phyloP scores from a whole-genome alignment of 169 alveolate genomes.

The Plasmodium malariae region DNA sequence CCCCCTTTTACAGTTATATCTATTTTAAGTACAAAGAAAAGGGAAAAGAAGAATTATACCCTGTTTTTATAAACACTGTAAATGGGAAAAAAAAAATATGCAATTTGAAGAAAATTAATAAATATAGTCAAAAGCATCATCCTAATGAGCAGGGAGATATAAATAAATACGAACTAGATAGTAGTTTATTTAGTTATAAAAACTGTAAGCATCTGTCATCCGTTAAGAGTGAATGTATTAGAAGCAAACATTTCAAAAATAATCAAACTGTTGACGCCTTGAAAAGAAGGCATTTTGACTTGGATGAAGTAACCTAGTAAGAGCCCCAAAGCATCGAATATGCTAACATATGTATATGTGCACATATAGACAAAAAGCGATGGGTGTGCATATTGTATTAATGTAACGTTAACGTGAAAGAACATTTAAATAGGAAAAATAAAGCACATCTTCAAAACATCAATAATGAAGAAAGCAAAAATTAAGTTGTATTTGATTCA shows the following conservation, averaged over 20 bases:
- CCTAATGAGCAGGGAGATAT: not conserved
- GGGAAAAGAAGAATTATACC: constrained; percentile 23
- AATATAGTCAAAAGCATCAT: not conserved
- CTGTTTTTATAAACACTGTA: constrained; percentile 38
- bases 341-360: not conserved
- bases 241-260: not conserved
- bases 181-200: constrained; percentile 37
- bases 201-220: constrained; percentile 10
- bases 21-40: constrained; percentile 38
- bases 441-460: not conserved
- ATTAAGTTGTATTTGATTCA: too few relatives aligned
- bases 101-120: constrained; percentile 36
- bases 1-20: constrained; percentile 62
- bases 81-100: constrained; percentile 65
- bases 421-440: not conserved
- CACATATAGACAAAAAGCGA: not conserved
- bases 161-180: constrained; percentile 67
- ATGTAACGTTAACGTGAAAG: constrained; percentile 2
- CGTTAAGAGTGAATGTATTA: constrained; percentile 2
- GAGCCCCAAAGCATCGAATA: not conserved
- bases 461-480: too few relatives aligned
- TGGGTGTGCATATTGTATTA: not conserved
- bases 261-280: not conserved
- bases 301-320: constrained; percentile 61
- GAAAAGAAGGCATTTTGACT: constrained; percentile 18